Evolutionary conservation across 192 early-diverging fungal genomes (phyloP).

Genomic region (Backusella parvicylindrica): DNA sequence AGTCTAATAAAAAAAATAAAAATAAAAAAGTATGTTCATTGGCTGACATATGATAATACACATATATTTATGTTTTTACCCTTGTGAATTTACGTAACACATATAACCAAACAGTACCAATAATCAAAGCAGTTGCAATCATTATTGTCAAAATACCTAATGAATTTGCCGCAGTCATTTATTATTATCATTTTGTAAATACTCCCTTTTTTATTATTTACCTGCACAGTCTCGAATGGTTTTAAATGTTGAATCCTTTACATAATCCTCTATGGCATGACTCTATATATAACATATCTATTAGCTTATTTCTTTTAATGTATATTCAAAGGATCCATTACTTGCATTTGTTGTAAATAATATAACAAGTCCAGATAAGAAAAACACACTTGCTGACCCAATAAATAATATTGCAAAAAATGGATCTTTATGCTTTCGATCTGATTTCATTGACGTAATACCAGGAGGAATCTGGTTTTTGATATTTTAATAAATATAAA

Average conservation of each 20-base stretch:
- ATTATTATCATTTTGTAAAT: background rate
- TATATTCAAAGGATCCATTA: background rate
- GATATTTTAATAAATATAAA: background rate
- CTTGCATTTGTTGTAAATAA: conserved; percentile 52
- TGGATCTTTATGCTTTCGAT: conserved; percentile 48
- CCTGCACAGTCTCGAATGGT: conserved; percentile 48
- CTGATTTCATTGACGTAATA: conserved; percentile 40
- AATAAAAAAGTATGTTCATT: background rate
- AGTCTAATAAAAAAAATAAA: conserved; percentile 1
- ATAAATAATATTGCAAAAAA: conserved; percentile 44
- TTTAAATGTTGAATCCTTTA: conserved; percentile 32
- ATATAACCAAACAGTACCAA: conserved; percentile 33
- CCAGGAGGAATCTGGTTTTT: conserved; percentile 29
- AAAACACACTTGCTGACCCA: conserved; percentile 27
- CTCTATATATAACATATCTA: too few relatives aligned
- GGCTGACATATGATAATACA: background rate
- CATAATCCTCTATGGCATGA: conserved; percentile 25
- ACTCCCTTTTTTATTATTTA: conserved; percentile 1
- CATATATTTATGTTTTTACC: conserved; percentile 24
- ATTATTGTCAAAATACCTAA: conserved; percentile 35
- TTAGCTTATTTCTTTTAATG: background rate
- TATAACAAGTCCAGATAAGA: conserved; percentile 41
- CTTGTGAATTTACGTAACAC: conserved; percentile 35
- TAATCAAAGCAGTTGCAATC: conserved; percentile 24
- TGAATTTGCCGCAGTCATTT: background rate